phyloP scores from a whole-genome alignment of 768 basidiomycete genomes.

The Cystofilobasidium bisporidii region DNA sequence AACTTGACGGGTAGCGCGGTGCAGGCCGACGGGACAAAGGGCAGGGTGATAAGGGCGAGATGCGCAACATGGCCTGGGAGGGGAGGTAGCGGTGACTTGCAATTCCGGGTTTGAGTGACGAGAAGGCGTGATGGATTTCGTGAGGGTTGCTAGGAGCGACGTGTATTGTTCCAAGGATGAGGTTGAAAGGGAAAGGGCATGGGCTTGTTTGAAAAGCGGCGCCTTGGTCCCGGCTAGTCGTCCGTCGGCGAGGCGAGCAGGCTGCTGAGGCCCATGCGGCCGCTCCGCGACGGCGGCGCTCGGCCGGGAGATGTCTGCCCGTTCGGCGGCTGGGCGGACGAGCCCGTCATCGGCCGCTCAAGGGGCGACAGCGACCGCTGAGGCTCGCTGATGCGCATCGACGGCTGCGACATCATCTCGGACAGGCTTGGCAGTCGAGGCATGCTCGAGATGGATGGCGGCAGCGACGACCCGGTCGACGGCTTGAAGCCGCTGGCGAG shows the following conservation, averaged over 20 bases:
- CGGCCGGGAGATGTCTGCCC: not conserved
- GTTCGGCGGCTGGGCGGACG: not conserved
- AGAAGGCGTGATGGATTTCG: no score
- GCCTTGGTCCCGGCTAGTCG: not conserved
- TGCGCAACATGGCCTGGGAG: no score
- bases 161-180: not conserved
- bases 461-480: not conserved
- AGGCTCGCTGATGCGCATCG: not conserved
- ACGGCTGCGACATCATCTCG: slow-evolving; percentile 1
- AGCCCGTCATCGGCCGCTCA: not conserved
- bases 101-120: no score
- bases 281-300: not conserved
- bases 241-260: not conserved
- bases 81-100: no score
- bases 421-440: not conserved
- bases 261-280: slow-evolving; percentile 12
- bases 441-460: not conserved
- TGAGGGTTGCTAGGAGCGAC: not conserved
- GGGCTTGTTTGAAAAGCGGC: no score
- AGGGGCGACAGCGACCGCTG: not conserved
- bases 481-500: no score
- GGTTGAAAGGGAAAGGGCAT: not conserved
- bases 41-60: no score
- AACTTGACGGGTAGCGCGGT: no score
- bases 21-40: no score